Conservation (phyloP, 164 flowering plant genomes). For the Platanus orientalis region DNA sequence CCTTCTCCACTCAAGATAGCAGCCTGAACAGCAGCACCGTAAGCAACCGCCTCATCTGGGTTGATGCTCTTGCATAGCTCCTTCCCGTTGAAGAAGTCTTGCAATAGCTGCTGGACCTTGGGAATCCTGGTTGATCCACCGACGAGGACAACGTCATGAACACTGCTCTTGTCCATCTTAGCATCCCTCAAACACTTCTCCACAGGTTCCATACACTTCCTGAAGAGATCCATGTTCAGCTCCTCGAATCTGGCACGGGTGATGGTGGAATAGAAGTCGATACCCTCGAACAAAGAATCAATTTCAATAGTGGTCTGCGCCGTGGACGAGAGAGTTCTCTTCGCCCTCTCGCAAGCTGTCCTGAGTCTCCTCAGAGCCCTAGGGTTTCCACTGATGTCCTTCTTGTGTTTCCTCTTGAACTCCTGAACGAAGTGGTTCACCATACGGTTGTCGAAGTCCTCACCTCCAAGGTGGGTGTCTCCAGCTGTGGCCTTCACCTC, state of each 20-base stretch:
- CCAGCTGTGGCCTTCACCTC: slow-evolving; percentile 65
- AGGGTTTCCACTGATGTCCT: slow-evolving; percentile 46
- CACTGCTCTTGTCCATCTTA: slow-evolving; percentile 48
- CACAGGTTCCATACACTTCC: slow-evolving; percentile 50
- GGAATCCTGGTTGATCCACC: slow-evolving; percentile 63
- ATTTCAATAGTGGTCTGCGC: slow-evolving; percentile 48
- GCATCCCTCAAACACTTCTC: slow-evolving; percentile 49
- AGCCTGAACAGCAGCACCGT: slow-evolving; percentile 63
- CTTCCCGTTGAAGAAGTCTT: slow-evolving; percentile 57
- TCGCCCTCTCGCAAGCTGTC: slow-evolving; percentile 51
- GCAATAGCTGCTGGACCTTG: slow-evolving; percentile 50
- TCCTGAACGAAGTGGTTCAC: slow-evolving; percentile 48
- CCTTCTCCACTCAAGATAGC: slow-evolving; percentile 55
- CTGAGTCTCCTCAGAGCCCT: slow-evolving; percentile 49
- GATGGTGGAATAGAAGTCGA: slow-evolving; percentile 47
- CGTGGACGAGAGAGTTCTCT: slow-evolving; percentile 45
- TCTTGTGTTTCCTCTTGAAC: slow-evolving; percentile 53
- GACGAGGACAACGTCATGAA: slow-evolving; percentile 55
- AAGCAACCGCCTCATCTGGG: slow-evolving; percentile 65
- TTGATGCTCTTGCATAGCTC: slow-evolving; percentile 64
- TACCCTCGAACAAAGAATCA: slow-evolving; percentile 47
- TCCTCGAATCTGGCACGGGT: slow-evolving; percentile 57
- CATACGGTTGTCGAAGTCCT: slow-evolving; percentile 47
- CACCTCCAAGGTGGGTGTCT: slow-evolving; percentile 56
- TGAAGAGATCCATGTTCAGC: slow-evolving; percentile 55